Evolutionary conservation across 1,139 yeast species (phyloP), one percentile per base, ranked within the genome.

Genomic region (Candida labiduridarum): DNA sequence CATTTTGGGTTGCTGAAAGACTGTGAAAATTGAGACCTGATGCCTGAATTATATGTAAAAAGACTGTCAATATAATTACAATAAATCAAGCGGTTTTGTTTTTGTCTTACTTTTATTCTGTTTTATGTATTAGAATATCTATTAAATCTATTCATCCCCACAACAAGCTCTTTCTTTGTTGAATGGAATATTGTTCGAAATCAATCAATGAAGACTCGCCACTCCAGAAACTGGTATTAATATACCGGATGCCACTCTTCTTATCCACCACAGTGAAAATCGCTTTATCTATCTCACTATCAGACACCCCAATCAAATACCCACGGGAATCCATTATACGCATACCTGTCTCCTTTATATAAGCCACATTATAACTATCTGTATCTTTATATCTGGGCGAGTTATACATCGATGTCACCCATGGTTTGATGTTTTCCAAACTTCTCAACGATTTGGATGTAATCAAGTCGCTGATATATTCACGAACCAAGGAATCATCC

Each of bases 141-240:
- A 40, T 27, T 38, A 38, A 18, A 38, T 12, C 25, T 43, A 25
- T 29, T 36, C 33, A 52, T 7, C 51, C 52, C 53, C 53, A 51
- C 33, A 53, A 36, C n/a, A 49, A 39, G 39, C 54, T 52, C 41
- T 49, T 51, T 47, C 60, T 57, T 49, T 56, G 63, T 33, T 55
- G 61, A 14, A 63, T 51, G 11, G 64, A 52, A 50, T 71, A 71
- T 46, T 69, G 71, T 46, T 69, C 72, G 47, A 71, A 52, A 44
- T 69, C 76, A n/a, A 56, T 40, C 29, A 69, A 57, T 1, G 69
- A 60, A 1, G 64, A 36, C 51, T 71, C 74, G 16, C 56, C 59
- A 40, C 64, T 58, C 75, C 75, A 70, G 51, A 70, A 70, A 27
- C 30, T 36, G n/a, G 47, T 35, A 11, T 43, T 39, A 7, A 43